Conservation (phyloP, 805 yeast species). For the Candida pseudofarinosa region DNA sequence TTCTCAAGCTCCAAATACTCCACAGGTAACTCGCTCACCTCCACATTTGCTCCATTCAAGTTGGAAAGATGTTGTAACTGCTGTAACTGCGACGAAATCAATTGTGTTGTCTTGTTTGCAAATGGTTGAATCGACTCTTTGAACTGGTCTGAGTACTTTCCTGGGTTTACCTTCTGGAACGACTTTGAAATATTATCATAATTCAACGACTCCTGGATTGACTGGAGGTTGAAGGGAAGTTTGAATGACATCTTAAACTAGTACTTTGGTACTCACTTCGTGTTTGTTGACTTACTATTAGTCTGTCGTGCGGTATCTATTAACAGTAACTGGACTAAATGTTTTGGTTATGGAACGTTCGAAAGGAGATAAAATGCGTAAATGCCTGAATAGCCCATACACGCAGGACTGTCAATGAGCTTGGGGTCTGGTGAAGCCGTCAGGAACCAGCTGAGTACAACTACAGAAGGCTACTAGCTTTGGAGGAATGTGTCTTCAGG, state of each 20-base stretch:
- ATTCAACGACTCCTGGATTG: constrained; percentile 40
- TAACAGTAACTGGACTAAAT: not conserved
- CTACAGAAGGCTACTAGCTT: too few relatives aligned
- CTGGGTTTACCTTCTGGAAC: constrained; percentile 31
- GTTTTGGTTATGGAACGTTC: not conserved
- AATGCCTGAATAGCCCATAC: not conserved
- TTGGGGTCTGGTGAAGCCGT: too few relatives aligned
- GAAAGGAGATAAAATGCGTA: not conserved
- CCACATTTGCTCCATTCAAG: constrained; percentile 39
- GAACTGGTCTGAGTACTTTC: constrained; percentile 43
- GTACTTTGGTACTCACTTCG: not conserved
- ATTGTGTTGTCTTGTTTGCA: constrained; percentile 55
- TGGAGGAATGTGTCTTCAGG: too few relatives aligned
- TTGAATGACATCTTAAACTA: constrained; percentile 31
- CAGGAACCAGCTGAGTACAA: too few relatives aligned
- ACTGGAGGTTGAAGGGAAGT: constrained; percentile 35
- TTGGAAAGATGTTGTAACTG: constrained; percentile 40
- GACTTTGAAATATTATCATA: constrained; percentile 37
- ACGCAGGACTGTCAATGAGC: not conserved
- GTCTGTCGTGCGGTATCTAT: not conserved
- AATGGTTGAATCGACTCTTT: constrained; percentile 47
- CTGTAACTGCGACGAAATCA: constrained; percentile 60
- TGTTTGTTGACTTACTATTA: not conserved
- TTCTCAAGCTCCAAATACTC: constrained; percentile 67
- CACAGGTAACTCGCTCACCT: constrained; percentile 68